Evolutionary conservation across 805 yeast genomes (phyloP).

Genomic region (Tetrapisispora iriomotensis): DNA sequence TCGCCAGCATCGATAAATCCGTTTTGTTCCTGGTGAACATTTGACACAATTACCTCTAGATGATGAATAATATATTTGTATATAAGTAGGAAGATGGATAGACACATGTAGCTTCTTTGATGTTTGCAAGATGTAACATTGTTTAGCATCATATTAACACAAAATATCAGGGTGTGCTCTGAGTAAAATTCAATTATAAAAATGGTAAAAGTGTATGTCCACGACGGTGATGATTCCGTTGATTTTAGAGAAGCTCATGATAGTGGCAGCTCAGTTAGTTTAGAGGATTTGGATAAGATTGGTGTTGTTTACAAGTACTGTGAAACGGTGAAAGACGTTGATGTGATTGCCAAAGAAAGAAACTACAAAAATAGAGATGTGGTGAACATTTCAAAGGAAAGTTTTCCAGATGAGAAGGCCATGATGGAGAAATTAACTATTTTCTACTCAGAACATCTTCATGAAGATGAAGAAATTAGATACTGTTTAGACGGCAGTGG

Average conservation of each 20-base stretch:
- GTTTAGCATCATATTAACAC: neutral
- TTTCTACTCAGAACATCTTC: slow-evolving; percentile 80
- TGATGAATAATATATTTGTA: too few relatives aligned
- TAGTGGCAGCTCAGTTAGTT: slow-evolving; percentile 50
- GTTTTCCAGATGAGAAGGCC: slow-evolving; percentile 52
- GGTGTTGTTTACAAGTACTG: slow-evolving; percentile 63
- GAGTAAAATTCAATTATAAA: neutral
- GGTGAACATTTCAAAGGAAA: slow-evolving; percentile 47
- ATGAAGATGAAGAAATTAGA: slow-evolving; percentile 95
- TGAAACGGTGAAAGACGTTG: slow-evolving; percentile 43
- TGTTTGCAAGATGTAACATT: neutral
- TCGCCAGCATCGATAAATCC: too few relatives aligned
- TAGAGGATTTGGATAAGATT: slow-evolving; percentile 40
- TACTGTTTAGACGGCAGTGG: slow-evolving; percentile 87
- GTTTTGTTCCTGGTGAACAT: too few relatives aligned
- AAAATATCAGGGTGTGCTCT: neutral
- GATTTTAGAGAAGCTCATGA: slow-evolving; percentile 66
- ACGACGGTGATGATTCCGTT: slow-evolving; percentile 47
- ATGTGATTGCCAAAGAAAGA: slow-evolving; percentile 58
- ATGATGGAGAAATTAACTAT: slow-evolving; percentile 54
- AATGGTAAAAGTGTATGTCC: slow-evolving; percentile 47
- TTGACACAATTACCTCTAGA: too few relatives aligned
- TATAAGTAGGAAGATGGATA: too few relatives aligned
- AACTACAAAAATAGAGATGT: slow-evolving; percentile 73
- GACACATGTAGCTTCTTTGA: too few relatives aligned